Percentiles rank a stretch among this genome's conserved stretches.
These are phyloP conservation scores for Thalassiosira ordinaria DNA, from an alignment of 352 stramenopile species.

Conservation along the genomic window DNA sequence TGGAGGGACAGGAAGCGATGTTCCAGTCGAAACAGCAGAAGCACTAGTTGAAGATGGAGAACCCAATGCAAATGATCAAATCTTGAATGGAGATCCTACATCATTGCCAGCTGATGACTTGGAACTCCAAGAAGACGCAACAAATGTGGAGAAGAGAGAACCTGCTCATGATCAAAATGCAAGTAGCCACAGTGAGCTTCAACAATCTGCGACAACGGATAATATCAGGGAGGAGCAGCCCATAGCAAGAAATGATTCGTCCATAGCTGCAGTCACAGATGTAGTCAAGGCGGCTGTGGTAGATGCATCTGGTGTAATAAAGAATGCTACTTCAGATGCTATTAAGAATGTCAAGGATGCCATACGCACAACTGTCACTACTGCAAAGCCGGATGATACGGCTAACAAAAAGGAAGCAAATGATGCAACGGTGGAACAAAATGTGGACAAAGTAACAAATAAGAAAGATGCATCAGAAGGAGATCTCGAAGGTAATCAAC, in stretches of 20 bases:
- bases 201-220: too few species aligned
- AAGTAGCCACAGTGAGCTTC: too few species aligned
- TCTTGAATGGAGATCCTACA: slow-evolving; percentile 4
- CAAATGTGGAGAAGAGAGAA: slow-evolving; percentile 5
- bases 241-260: slow-evolving; percentile 35
- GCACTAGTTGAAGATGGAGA: not conserved
- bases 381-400: not conserved
- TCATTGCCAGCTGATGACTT: slow-evolving; percentile 8
- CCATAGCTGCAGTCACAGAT: slow-evolving; percentile 43
- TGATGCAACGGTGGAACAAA: slow-evolving; percentile 2
- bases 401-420: not conserved
- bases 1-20: not conserved
- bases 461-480: slow-evolving; percentile 7
- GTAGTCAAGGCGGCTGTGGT: slow-evolving; percentile 40
- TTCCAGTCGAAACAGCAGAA: slow-evolving; percentile 5
- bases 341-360: slow-evolving; percentile 41
- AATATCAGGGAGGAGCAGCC: not conserved
- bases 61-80: slow-evolving; percentile 4
- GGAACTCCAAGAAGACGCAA: too few species aligned
- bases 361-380: slow-evolving; percentile 30
- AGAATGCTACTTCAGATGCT: slow-evolving; percentile 25
- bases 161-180: not conserved
- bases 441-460: not conserved
- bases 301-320: slow-evolving; percentile 49
- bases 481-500: not conserved